phyloP scores from a whole-genome alignment of 805 yeast species.

The Komagataella pseudopastoris region DNA sequence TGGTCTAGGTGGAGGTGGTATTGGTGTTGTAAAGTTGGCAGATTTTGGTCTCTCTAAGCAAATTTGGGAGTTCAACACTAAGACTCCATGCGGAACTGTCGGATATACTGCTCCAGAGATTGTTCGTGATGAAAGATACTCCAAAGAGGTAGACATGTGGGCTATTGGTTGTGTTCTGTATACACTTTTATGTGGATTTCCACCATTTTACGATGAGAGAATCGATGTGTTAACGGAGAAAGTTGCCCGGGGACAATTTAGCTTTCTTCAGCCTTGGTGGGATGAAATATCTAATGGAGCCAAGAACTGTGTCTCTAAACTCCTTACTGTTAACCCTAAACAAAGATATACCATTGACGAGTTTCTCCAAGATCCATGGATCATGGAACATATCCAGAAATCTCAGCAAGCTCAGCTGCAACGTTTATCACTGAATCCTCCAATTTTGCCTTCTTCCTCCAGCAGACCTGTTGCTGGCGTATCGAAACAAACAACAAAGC shows the following conservation, averaged over 20 bases:
- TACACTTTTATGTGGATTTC: constrained; percentile 91
- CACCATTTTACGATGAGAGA: constrained; percentile 87
- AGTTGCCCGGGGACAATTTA: constrained; percentile 68
- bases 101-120: constrained; percentile 99
- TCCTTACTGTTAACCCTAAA: constrained; percentile 60
- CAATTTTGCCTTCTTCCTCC: neutral
- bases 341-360: constrained; percentile 60
- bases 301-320: constrained; percentile 50
- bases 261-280: constrained; percentile 81
- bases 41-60: constrained; percentile 93
- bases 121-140: constrained; percentile 83
- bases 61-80: constrained; percentile 75
- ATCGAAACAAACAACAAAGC: neutral
- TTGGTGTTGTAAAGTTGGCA: constrained; percentile 82
- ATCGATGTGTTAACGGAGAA: constrained; percentile 63
- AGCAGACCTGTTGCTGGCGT: neutral
- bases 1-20: constrained; percentile 84
- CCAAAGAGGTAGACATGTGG: constrained; percentile 97
- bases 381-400: constrained; percentile 17
- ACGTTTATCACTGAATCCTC: neutral
- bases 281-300: constrained; percentile 65
- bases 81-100: constrained; percentile 98
- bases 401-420: constrained; percentile 1
- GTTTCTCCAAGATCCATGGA: constrained; percentile 69
- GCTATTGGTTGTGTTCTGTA: constrained; percentile 94